These are phyloP conservation scores for Hymenotorrendiella dingleyae DNA, from an alignment of 2,329 filamentous ascomycete species.

Conservation along the genomic window DNA sequence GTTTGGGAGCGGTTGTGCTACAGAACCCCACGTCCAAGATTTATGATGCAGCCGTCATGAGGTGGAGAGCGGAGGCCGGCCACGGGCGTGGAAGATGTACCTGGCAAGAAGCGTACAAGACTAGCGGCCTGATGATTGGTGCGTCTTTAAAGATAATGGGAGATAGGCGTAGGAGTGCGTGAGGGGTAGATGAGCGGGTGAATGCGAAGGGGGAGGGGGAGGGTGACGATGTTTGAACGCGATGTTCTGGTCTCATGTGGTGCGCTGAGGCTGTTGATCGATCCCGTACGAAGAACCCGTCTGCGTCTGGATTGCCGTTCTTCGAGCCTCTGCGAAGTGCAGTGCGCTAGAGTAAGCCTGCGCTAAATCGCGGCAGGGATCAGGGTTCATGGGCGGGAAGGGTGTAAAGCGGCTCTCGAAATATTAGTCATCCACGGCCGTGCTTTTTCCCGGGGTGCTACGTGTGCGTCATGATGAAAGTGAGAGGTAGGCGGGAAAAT, in stretches of 20 bases:
- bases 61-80: slow-evolving; percentile 1
- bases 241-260: too few species aligned
- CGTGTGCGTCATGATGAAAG: too few species aligned
- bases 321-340: not conserved
- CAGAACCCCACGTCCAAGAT: slow-evolving; percentile 2
- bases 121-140: too few species aligned
- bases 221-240: not conserved
- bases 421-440: too few species aligned
- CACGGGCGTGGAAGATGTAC: not conserved
- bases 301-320: too few species aligned
- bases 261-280: slow-evolving; percentile 5
- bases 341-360: not conserved
- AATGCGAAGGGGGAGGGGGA: not conserved
- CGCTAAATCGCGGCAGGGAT: too few species aligned
- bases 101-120: too few species aligned
- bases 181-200: not conserved
- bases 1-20: slow-evolving; percentile 3
- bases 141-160: too few species aligned
- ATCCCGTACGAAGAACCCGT: too few species aligned
- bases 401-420: slow-evolving; percentile 1
- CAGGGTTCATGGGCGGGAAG: not conserved
- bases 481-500: too few species aligned
- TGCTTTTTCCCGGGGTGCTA: too few species aligned
- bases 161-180: not conserved
- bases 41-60: slow-evolving; percentile 4